Base-by-base conservation (phyloP, 2,329 filamentous ascomycete species). In the Pleoardoris graminearum region DNA sequence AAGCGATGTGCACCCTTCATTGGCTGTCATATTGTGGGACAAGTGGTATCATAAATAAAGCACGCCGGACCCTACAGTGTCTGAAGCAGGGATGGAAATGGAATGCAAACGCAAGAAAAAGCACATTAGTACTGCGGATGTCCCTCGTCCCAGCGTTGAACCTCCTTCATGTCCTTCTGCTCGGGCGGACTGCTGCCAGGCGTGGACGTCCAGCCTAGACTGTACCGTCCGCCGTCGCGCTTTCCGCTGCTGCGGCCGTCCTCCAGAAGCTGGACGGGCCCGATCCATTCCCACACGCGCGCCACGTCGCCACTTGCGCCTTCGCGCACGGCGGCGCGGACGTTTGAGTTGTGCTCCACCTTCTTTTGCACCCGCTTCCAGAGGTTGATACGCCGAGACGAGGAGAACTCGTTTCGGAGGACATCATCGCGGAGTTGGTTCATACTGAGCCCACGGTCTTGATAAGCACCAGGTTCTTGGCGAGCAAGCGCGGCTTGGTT, bases 341-440 rank as follows among this genome's bases (percentile, higher is more conserved):
- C 88, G 67, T 99, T 99, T 54, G 90, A 89, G 72, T 99, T 99
- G 73, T 87, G 86, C 75, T 99, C 94, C 0, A 99, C 92, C 47
- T 97, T 88, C 46, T 80, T 84, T 61, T 85, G 83, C 17, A 99
- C 94, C 44, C 85, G 85, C 58, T 85, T 82, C 94, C 95, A 99
- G 45, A 99, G 79, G 50, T 85, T 83, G 68, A 94, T 88, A 32
- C 94, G 82, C 63, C 91, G 84, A 7, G 81, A 80, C 17, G 92
- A 81, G 3, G 84, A 87, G 71, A 97, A 90, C 55, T 96, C 86
- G 23, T 88, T 84, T 17, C 93, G 82, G 33, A 99, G 79, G 3
- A 99, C 87, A 67, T 97, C 93, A 67, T 99, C 94, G 54, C 94
- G 82, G 48, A 99, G 78, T 69, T 97, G 94, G 0, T 90, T 90